Evolutionary conservation across 352 stramenopile genomes (phyloP).

Genomic region (Halophytophthora polymorphica): DNA sequence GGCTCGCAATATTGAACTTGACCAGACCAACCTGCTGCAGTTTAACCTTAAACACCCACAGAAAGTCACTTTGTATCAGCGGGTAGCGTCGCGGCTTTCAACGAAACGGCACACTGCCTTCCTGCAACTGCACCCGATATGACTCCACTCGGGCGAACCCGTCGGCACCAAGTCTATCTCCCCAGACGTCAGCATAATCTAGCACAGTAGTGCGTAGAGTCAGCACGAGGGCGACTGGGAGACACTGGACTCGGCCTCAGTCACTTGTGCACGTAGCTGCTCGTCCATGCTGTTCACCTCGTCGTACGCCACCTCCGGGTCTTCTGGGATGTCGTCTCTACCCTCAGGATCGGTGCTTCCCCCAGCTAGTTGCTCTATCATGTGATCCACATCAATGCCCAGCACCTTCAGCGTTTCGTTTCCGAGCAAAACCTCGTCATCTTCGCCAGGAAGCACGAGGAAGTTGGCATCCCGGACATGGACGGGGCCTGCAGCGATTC

Average conservation of each 20-base stretch:
- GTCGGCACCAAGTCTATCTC: not conserved
- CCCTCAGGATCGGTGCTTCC: not conserved
- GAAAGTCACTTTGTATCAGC: not conserved
- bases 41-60: no score
- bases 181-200: not conserved
- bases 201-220: not conserved
- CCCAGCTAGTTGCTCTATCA: constrained; percentile 3
- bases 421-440: not conserved
- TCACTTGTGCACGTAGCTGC: not conserved
- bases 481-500: not conserved
- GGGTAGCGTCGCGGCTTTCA: not conserved
- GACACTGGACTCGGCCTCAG: not conserved
- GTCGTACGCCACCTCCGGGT: not conserved
- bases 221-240: not conserved
- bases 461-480: not conserved
- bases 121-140: not conserved
- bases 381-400: constrained; percentile 1
- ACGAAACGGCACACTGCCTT: not conserved
- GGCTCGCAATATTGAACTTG: not conserved
- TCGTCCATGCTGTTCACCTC: not conserved
- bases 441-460: not conserved
- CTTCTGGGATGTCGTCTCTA: not conserved
- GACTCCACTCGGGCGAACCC: not conserved
- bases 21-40: not conserved
- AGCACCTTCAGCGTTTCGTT: not conserved